Base-by-base conservation (phyloP, 108 stramenopile species). In the Discostella stelligeroides region DNA sequence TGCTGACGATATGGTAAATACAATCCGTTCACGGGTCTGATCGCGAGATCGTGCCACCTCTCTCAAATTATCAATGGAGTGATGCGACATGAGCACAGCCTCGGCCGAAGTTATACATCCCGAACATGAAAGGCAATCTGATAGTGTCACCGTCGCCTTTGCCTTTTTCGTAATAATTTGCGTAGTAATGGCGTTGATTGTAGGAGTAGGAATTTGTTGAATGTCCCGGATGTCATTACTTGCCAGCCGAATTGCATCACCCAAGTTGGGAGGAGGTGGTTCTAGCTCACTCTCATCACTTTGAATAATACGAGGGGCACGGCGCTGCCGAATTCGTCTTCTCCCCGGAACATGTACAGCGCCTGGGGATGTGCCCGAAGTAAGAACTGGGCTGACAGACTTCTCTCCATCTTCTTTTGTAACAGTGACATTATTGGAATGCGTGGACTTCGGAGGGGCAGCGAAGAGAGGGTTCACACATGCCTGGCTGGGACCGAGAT, bases 91-190 rank as follows among this genome's bases (percentile, higher is more conserved):
- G 40, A 99, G 77, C 1, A 99, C 98, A 2, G 98, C 91, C 84
- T 99, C 99, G 3, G 99, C 97, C 27, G 98, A 97, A 37, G 99
- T 99, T 46, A 99, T 96, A 73, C 99, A 99, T 55, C 99, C 99
- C 24, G 85, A 85, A 74, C 99, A 99, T 11, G 99, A 98, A 63
- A 99, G 90, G 70, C 99, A 99, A 82, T 99, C 99, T 17, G 92
- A 90, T 29, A 98, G 85, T 17, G 96, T 92, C 4, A 98, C 97
- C 0, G 84, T 79, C 15, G 84, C 80, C 60, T 88, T 86, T 27
- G 83, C 56, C 62, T 62, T 86, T 59, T 41, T 73, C 61, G 58
- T 71, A 7, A 48, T 73, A 66, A 53, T 72, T 70, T 50, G 60
- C 24, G 72, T 41, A 60, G 57, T 45, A 23, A 38, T 37, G 24